Base-by-base conservation (phyloP, 2,329 filamentous ascomycete species). In the Penicillium sp. region DNA sequence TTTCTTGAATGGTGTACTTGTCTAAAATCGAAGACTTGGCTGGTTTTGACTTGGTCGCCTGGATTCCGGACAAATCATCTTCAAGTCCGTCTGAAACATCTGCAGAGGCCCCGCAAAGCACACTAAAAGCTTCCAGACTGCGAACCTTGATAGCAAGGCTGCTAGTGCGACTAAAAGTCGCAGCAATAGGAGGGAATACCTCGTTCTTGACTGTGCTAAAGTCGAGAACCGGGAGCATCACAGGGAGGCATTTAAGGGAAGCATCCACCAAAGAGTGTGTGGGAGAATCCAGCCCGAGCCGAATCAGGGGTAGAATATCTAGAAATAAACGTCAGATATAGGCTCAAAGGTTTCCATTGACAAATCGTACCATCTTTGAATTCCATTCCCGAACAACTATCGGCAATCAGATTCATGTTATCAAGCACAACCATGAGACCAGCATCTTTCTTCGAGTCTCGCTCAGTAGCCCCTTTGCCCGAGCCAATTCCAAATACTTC, bases 1-100 rank as follows among this genome's bases (percentile, higher is more conserved):
- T 97, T 72, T 99, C 94, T 73, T 99, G 94, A 78, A 99, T 93
- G 0, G 94, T 97, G 71, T 94, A 97, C 74, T 97, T 97, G 78
- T 99, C 94, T 29, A 99, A 80, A 3, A 93, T 93, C 2, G 87
- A 91, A 0, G 89, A 89, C 1, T 85, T 89, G 4, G 83, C 84
- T 2, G 82, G 78, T 70, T 88, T 87, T 57, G 84, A 82, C 72
- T 63, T 83, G 75, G 42, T 77, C 69, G 70, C 71, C 41, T 71
- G 66, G 17, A 70, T 61, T 12, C 91, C 92, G 63, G 91, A 88
- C 3, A 97, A 81, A 5, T 91, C 93, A 71, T 94, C 91, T 41
- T 79, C 78, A 1, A 77, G 74, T 1, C 76, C 77, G 33, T 77
- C 73, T 21, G 71, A 66, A 6, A 76, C 72, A 58, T 84, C 81